These are phyloP conservation scores for Aspergillus heteromorphus DNA, from an alignment of 495 filamentous ascomycete species.

Conservation along the genomic window DNA sequence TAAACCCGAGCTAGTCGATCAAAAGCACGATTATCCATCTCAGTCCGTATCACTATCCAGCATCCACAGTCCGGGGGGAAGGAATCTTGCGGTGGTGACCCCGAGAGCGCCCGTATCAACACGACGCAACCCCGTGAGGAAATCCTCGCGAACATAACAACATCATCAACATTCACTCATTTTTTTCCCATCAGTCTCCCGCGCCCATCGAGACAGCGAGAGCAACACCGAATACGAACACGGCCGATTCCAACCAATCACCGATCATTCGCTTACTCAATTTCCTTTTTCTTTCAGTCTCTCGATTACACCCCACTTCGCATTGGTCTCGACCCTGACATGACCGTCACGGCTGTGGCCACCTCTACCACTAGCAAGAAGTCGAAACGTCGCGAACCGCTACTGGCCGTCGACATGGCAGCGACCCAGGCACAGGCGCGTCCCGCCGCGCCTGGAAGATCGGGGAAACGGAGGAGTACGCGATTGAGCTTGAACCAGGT, in stretches of 20 bases:
- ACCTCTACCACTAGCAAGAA: slow-evolving; percentile 34
- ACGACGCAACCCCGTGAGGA: not conserved
- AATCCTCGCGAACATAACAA: slow-evolving; percentile 3
- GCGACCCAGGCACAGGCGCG: slow-evolving; percentile 40
- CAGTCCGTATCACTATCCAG: not conserved
- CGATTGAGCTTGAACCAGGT: slow-evolving; percentile 38
- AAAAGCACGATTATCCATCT: not conserved
- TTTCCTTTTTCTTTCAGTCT: not conserved
- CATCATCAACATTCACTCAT: not conserved
- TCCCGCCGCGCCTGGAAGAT: slow-evolving; percentile 25
- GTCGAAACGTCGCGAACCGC: slow-evolving; percentile 42
- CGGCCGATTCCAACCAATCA: too few species aligned
- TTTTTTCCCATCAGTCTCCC: not conserved
- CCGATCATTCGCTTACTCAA: not conserved
- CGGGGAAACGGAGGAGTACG: slow-evolving; percentile 31
- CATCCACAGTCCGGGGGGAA: not conserved
- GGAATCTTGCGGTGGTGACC: not conserved
- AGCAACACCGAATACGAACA: too few species aligned
- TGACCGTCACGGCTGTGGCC: slow-evolving; percentile 43
- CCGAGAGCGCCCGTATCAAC: not conserved
- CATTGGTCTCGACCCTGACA: slow-evolving; percentile 30
- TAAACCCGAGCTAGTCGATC: not conserved
- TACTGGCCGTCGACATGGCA: slow-evolving; percentile 41
- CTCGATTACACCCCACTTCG: slow-evolving; percentile 4
- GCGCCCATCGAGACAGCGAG: too few species aligned